Conservation (phyloP, 1,284 basidiomycete species). For the Coniophora puteana region DNA sequence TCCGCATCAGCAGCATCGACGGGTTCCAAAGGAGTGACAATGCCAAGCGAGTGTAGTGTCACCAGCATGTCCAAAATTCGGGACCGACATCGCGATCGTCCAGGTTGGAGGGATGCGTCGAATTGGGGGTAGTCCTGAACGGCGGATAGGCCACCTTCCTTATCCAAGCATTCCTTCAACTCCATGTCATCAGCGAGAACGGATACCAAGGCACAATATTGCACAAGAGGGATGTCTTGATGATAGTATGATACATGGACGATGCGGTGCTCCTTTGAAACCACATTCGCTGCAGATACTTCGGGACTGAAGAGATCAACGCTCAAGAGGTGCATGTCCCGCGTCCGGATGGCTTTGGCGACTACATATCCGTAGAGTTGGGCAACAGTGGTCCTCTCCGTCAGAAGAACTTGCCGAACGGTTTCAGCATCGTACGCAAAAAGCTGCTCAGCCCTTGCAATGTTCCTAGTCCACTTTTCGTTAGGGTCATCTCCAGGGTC, state of each 20-base stretch:
- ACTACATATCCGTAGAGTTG: slow-evolving; percentile 69
- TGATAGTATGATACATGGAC: slow-evolving; percentile 53
- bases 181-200: slow-evolving; percentile 48
- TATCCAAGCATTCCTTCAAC: slow-evolving; percentile 42
- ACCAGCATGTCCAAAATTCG: slow-evolving; percentile 61
- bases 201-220: slow-evolving; percentile 61
- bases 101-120: slow-evolving; percentile 47
- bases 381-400: slow-evolving; percentile 59
- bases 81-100: slow-evolving; percentile 50
- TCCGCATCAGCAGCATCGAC: slow-evolving; percentile 37
- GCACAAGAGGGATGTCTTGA: slow-evolving; percentile 53
- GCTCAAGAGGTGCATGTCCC: slow-evolving; percentile 56
- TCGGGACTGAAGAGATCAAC: slow-evolving; percentile 44
- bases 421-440: slow-evolving; percentile 48
- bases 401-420: slow-evolving; percentile 56
- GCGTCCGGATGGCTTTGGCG: slow-evolving; percentile 59
- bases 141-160: slow-evolving; percentile 41
- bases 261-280: slow-evolving; percentile 52
- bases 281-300: slow-evolving; percentile 37
- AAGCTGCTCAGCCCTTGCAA: slow-evolving; percentile 41
- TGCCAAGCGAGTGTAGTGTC: slow-evolving; percentile 45
- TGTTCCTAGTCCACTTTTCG: slow-evolving; percentile 42
- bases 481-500: slow-evolving; percentile 34
- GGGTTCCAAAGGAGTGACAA: slow-evolving; percentile 53
- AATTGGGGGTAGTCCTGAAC: slow-evolving; percentile 51